These are phyloP conservation scores for Lipomyces japonicus DNA, from an alignment of 805 yeast genomes.

Conservation along the genomic window DNA sequence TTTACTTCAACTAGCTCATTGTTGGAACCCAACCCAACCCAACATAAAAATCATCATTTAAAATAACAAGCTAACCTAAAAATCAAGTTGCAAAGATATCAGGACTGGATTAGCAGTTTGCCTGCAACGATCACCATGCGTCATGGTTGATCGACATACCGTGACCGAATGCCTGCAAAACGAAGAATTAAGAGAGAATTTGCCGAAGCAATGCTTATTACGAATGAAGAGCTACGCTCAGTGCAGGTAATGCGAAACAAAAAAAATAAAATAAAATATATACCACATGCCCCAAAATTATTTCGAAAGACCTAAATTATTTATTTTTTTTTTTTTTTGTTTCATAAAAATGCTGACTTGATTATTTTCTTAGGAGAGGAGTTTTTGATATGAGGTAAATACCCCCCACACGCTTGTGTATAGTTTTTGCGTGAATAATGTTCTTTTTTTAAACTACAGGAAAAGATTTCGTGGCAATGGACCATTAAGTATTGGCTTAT, in stretches of 20 bases:
- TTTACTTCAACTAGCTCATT: no score
- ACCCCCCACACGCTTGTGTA: neutral
- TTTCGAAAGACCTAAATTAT: neutral
- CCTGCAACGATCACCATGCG: conserved; percentile 94
- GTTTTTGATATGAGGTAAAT: conserved; percentile 70
- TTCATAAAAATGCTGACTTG: neutral
- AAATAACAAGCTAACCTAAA: no score
- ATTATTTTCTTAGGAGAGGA: conserved; percentile 48
- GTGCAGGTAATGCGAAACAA: conserved; percentile 49
- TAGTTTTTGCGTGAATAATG: neutral
- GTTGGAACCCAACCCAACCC: no score
- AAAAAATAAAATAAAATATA: no score
- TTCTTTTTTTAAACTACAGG: conserved; percentile 32
- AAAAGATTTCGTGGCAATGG: conserved; percentile 93
- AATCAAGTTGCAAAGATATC: conserved; percentile 86
- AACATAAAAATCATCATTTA: no score
- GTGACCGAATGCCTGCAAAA: conserved; percentile 84
- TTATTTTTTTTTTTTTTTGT: neutral
- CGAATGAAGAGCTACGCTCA: conserved; percentile 82
- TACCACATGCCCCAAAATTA: no score
- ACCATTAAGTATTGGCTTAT: conserved; percentile 85
- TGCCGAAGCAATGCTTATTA: conserved; percentile 85
- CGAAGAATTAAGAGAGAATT: conserved; percentile 67
- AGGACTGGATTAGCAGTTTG: conserved; percentile 94
- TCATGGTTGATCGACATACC: conserved; percentile 78